A percentile compares a stretch with the other conserved stretches of the same genome.
Conservation (phyloP, 2,329 filamentous ascomycete species). For the Ophiocordyceps camponoti-rufipedis region DNA sequence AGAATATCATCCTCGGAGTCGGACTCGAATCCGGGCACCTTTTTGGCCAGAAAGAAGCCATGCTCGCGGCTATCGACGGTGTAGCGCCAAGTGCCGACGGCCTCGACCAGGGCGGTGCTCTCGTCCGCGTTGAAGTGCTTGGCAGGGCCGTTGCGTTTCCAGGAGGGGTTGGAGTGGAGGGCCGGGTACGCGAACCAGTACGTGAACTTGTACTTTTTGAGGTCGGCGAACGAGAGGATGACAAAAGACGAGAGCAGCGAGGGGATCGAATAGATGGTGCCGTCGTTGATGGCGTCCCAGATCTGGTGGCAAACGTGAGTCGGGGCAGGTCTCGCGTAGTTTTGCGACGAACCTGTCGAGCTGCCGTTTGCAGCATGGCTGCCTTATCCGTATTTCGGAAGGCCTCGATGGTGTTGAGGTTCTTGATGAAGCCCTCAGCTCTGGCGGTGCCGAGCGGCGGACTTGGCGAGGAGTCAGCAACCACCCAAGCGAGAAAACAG, state of each 20-base stretch:
- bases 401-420: slow-evolving; percentile 89
- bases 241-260: slow-evolving; percentile 81
- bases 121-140: slow-evolving; percentile 45
- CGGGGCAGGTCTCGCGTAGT: too few relatives aligned
- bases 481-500: background rate
- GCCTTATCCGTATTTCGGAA: slow-evolving; percentile 72
- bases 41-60: slow-evolving; percentile 92
- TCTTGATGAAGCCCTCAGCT: slow-evolving; percentile 86
- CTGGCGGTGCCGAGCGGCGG: slow-evolving; percentile 53
- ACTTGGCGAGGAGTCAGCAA: slow-evolving; percentile 22
- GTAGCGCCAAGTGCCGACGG: slow-evolving; percentile 76
- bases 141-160: slow-evolving; percentile 44
- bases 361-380: slow-evolving; percentile 60
- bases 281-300: slow-evolving; percentile 94
- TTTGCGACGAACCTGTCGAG: slow-evolving; percentile 43
- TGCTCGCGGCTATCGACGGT: slow-evolving; percentile 66
- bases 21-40: slow-evolving; percentile 29
- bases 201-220: slow-evolving; percentile 96
- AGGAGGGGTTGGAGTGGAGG: slow-evolving; percentile 71
- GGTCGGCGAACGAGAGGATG: slow-evolving; percentile 79
- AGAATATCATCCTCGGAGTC: slow-evolving; percentile 29
- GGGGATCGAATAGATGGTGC: slow-evolving; percentile 86
- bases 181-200: slow-evolving; percentile 97
- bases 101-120: slow-evolving; percentile 61
- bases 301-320: slow-evolving; percentile 34